Evolutionary conservation across 2,329 filamentous ascomycete genomes (phyloP), one percentile per base, ranked within the genome.

Genomic region (Cercospora canescens): DNA sequence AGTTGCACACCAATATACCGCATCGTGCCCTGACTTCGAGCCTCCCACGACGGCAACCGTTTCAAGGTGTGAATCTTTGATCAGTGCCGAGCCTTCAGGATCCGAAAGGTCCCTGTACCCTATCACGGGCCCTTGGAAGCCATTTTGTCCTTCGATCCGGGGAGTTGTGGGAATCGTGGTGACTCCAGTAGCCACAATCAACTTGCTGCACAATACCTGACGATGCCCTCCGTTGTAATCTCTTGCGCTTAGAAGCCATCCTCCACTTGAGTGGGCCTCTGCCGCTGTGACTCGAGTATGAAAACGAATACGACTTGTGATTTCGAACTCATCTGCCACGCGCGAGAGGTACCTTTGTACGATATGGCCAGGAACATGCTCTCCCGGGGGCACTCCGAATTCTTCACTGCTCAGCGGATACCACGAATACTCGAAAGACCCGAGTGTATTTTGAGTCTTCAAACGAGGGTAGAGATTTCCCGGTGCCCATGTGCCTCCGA

Each of bases 371-470:
- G 87, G 84, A 56, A 91, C 85, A 73, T 90, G 87, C 60, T 88
- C 74, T 11, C 84, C 85, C 3, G 74, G 69, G 59, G 81, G 78
- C 30, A 84, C 79, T 21, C 76, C 78, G 63, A 81, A 81, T 12
- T 35, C 32, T 6, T 80, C 66, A 1, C 69, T 66, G 3, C 69
- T 64, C 87, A 93, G 90, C 28, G 89, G 88, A 63, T 91, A 91
- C 71, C 91, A 91, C 0, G 86, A 86, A 71, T 86, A 93, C 75
- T 93, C 89, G 70, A 89, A 91, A 0, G 87, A 89, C 1, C 90
- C 90, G 7, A 89, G 76, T 75, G 91, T 84, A 72, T 93, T 93
- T 77, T 94, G 93, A 60, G 86, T 88, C 72, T 88, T 90, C 59
- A 94, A 82, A 1, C 86, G 87, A 0, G 88, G 86, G 74, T 93